phyloP scores from a whole-genome alignment of 2,329 filamentous ascomycete genomes.

The Trichoderma sp. region DNA sequence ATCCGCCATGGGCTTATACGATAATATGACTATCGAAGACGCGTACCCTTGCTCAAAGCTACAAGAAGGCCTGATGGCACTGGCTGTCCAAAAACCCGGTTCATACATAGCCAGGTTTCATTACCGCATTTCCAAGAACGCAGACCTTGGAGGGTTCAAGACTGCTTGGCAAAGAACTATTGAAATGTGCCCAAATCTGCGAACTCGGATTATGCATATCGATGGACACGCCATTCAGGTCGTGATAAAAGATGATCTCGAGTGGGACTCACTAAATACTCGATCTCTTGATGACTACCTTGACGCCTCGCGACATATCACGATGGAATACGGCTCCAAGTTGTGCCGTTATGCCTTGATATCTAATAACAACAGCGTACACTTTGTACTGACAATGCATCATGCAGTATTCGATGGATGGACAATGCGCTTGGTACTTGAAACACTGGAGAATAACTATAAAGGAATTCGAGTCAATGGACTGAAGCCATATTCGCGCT shows the following conservation, averaged over 20 bases:
- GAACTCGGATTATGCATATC: conserved; percentile 20
- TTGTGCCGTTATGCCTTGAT: background rate
- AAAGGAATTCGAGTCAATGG: background rate
- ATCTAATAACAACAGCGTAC: background rate
- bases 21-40: conserved; percentile 1
- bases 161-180: conserved; percentile 20
- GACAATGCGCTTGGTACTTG: conserved; percentile 23
- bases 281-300: background rate
- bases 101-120: conserved; percentile 6
- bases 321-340: background rate
- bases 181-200: background rate
- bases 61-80: conserved; percentile 22
- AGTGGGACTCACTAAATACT: background rate
- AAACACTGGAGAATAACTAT: conserved; percentile 19
- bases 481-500: background rate
- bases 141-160: background rate
- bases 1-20: background rate
- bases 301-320: background rate
- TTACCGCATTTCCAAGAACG: background rate
- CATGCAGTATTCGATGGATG: conserved; percentile 34
- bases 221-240: background rate
- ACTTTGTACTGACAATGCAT: conserved; percentile 28
- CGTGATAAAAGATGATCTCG: background rate
- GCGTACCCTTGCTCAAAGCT: conserved; percentile 22
- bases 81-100: conserved; percentile 14